Percentiles rank a stretch among this genome's conserved stretches.
Evolutionary conservation across 495 filamentous ascomycete species (phyloP).

Genomic region (Zalerion maritima): DNA sequence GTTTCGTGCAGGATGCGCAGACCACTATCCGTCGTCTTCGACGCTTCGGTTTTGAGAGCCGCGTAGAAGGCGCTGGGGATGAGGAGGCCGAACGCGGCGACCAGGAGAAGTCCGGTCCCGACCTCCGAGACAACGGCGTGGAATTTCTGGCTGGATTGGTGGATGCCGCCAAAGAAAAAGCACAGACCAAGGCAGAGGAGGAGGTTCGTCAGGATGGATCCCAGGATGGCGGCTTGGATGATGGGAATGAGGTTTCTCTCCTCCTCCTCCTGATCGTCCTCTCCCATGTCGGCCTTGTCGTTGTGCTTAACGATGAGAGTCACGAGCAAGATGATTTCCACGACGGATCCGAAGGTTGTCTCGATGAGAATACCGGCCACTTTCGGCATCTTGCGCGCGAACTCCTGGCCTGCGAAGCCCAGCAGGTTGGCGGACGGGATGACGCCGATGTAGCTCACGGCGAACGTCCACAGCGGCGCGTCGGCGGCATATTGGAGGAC

Average conservation of each 20-base stretch:
- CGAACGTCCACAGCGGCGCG: constrained; percentile 22
- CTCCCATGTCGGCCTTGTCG: no score
- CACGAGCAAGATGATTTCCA: constrained; percentile 77
- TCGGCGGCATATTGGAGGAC: constrained; percentile 41
- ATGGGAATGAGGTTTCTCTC: constrained; percentile 44
- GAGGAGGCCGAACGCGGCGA: constrained; percentile 10
- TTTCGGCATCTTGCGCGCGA: constrained; percentile 65
- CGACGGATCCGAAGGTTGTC: constrained; percentile 59
- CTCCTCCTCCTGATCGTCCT: constrained; percentile 18
- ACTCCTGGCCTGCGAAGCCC: constrained; percentile 70
- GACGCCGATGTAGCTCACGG: constrained; percentile 45
- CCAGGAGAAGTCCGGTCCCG: constrained; percentile 9
- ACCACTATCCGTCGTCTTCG: constrained; percentile 2
- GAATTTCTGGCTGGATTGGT: constrained; percentile 12
- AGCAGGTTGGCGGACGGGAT: constrained; percentile 78
- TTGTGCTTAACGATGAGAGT: constrained; percentile 39
- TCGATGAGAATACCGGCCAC: constrained; percentile 66
- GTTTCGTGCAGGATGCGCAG: constrained; percentile 4
- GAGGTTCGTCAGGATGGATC: constrained; percentile 23
- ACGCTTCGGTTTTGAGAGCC: constrained; percentile 14
- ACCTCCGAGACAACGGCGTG: constrained; percentile 11
- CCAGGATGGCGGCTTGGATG: constrained; percentile 46
- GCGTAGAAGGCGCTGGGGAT: constrained; percentile 22
- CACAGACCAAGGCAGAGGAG: constrained; percentile 26
- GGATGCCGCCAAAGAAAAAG: constrained; percentile 10